Conservation (phyloP, 2,329 filamentous ascomycete genomes). For the Monosporascus sp. region DNA sequence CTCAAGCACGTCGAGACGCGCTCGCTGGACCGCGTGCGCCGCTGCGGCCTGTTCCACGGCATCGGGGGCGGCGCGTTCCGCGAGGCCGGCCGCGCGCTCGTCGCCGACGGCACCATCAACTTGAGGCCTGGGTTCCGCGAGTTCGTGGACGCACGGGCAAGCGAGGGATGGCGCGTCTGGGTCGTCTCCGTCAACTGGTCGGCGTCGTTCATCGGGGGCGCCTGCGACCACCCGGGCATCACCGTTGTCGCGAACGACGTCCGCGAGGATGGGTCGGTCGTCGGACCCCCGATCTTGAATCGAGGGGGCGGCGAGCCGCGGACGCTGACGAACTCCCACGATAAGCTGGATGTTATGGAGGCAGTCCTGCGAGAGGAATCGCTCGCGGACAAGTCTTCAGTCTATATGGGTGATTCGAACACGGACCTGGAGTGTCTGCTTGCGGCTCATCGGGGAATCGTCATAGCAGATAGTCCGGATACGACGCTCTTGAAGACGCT, state of each 20-base stretch:
- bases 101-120: constrained; percentile 25
- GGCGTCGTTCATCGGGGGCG: constrained; percentile 39
- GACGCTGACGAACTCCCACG: constrained; percentile 34
- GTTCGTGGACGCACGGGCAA: constrained; percentile 15
- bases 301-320: constrained; percentile 14
- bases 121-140: constrained; percentile 36
- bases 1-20: constrained; percentile 38
- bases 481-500: constrained; percentile 22
- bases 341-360: constrained; percentile 41
- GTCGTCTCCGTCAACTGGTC: constrained; percentile 51
- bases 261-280: constrained; percentile 31
- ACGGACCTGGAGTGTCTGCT: constrained; percentile 52
- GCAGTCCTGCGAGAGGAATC: constrained; percentile 20
- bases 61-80: constrained; percentile 28
- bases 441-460: constrained; percentile 34
- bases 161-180: constrained; percentile 32
- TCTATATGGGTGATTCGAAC: constrained; percentile 55
- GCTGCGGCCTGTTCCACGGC: constrained; percentile 39
- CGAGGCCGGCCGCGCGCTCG: constrained; percentile 32
- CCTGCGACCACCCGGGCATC: constrained; percentile 27
- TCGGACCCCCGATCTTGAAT: constrained; percentile 31
- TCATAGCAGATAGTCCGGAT: constrained; percentile 36
- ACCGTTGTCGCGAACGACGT: constrained; percentile 41
- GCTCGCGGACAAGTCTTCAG: constrained; percentile 15
- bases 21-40: constrained; percentile 39